Base-by-base conservation (phyloP, 148 eudicot species). In the Amaranthus palmeri region DNA sequence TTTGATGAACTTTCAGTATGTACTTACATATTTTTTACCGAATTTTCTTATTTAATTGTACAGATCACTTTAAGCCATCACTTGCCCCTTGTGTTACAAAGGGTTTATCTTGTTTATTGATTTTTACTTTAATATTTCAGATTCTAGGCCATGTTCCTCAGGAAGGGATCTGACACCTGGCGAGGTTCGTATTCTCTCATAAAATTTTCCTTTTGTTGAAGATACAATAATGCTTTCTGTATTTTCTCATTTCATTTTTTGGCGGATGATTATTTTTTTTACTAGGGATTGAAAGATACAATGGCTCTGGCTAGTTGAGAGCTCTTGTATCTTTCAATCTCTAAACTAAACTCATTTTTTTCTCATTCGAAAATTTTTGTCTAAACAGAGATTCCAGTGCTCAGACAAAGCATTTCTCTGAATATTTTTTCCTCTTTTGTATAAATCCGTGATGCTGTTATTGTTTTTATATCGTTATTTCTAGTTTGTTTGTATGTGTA, bases 101-200 rank as follows among this genome's bases (percentile, higher is more conserved):
- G 5, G 41, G 51, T 12, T 25, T 6, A 15, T 53, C 49, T 68
- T 49, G 53, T 64, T 58, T 62, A 3, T 8, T 11, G 2, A n/a
- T 56, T 56, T n/a, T 43, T 18, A 18, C 64, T 72, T 46, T 52
- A 58, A 61, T 61, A 46, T 81, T 79, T 72, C 89, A 89, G 93
- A 84, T 51, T 63, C 62, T 18, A 43, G 70, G 74, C 78, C 86
- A 65, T 84, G 73, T 76, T 82, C 88, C 44, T 77, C 82, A n/a
- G 78, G 78, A 82, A 79, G 77, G 78, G 81, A 85, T 78, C 68
- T 67, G 46, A 77, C 55, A 51, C 69, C 76, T 59, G 81, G 76
- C 72, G 84, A 82, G 90, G 93, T 89, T 76, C 44, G 73, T 82
- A 71, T 54, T 68, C 61, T 13, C 51, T 58, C 15, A 43, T 75